phyloP scores from a whole-genome alignment of 371 early-diverging fungal genomes.

The Mortierella sp. region DNA sequence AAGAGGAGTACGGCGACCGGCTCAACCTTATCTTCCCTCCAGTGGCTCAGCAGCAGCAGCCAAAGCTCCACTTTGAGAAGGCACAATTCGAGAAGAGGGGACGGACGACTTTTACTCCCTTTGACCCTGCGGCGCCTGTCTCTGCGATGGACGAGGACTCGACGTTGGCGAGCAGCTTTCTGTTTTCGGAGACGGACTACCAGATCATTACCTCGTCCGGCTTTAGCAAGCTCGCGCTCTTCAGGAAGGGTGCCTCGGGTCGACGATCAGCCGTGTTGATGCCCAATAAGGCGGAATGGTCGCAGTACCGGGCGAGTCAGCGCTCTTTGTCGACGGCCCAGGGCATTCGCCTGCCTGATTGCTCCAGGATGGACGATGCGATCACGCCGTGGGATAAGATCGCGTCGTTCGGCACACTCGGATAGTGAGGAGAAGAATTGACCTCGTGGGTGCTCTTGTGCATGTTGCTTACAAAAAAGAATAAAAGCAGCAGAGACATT shows the following conservation, averaged over 20 bases:
- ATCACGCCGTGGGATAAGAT: slow-evolving; percentile 16
- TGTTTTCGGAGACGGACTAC: slow-evolving; percentile 21
- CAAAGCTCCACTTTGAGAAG: background rate
- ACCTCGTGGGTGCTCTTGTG: background rate
- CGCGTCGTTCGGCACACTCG: slow-evolving; percentile 14
- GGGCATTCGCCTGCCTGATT: slow-evolving; percentile 13
- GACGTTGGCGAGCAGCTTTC: slow-evolving; percentile 2
- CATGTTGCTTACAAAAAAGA: slow-evolving; percentile 3
- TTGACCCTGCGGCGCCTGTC: background rate
- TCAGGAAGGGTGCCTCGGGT: slow-evolving; percentile 13
- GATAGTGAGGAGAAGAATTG: slow-evolving; percentile 6
- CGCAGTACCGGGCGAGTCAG: background rate
- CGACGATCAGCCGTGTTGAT: slow-evolving; percentile 13
- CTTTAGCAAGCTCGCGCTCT: slow-evolving; percentile 22
- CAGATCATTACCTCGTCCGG: slow-evolving; percentile 12
- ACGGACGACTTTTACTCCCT: background rate
- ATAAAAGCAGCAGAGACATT: background rate
- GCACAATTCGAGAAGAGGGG: background rate
- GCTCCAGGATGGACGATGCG: slow-evolving; percentile 18
- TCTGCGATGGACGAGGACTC: slow-evolving; percentile 3
- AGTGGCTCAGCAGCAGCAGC: background rate
- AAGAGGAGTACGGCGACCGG: slow-evolving; percentile 2
- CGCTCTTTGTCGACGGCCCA: background rate
- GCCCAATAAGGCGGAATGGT: slow-evolving; percentile 12
- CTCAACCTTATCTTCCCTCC: slow-evolving; percentile 15